phyloP scores from a whole-genome alignment of 2,329 filamentous ascomycete species.

The Seiridium cupressi region DNA sequence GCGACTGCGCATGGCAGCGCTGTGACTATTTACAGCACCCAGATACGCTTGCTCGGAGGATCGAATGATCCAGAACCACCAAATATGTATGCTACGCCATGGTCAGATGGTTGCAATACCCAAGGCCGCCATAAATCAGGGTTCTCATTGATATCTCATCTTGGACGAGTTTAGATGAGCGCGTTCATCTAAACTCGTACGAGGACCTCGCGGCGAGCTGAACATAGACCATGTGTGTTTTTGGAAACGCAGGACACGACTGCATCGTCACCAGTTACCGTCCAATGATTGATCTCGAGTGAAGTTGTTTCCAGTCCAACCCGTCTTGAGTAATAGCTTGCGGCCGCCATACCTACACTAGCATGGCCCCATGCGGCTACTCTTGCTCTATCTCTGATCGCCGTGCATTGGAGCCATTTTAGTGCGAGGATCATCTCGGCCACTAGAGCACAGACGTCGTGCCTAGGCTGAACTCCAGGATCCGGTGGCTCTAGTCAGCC shows the following conservation, averaged over 20 bases:
- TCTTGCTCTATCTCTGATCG: not conserved
- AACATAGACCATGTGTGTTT: not conserved
- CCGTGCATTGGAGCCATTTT: not conserved
- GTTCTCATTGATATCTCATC: too few relatives aligned
- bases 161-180: too few relatives aligned
- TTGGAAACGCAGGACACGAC: not conserved
- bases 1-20: too few relatives aligned
- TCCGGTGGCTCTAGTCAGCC: not conserved
- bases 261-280: not conserved
- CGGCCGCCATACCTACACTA: not conserved
- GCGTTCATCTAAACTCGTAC: too few relatives aligned
- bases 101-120: too few relatives aligned
- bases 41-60: too few relatives aligned
- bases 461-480: not conserved
- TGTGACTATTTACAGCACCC: too few relatives aligned
- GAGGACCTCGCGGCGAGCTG: too few relatives aligned
- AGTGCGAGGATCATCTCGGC: not conserved
- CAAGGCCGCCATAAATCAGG: too few relatives aligned
- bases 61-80: too few relatives aligned
- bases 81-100: too few relatives aligned
- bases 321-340: slow-evolving; percentile 4
- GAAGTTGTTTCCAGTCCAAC: not conserved
- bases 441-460: slow-evolving; percentile 2
- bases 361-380: not conserved
- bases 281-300: not conserved